Base-by-base conservation (phyloP, 1,284 basidiomycete species). In the Lentinus polychrous region DNA sequence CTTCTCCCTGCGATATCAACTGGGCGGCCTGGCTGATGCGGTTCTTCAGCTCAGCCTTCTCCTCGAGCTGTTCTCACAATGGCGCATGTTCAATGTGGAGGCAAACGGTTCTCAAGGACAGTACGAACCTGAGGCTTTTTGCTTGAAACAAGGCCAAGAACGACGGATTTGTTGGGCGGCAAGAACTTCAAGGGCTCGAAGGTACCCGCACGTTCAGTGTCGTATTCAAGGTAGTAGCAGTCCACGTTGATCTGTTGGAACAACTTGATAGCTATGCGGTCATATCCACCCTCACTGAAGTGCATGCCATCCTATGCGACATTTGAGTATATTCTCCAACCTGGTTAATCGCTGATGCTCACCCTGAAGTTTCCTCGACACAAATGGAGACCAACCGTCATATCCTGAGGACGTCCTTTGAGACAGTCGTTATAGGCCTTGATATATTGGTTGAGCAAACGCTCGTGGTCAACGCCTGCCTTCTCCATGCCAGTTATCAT, bases 351-450 rank as follows among this genome's bases (percentile, higher is more conserved):
- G 18, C 12, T 15, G 40, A n/a, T 20, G 32, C 14, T 23, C 37
- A 76, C 77, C 65, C 70, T 81, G 71, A 81, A 90, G 69, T 91
- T 91, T 18, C 87, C 86, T 46, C 88, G 75, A 65, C 87, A 91
- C 55, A 89, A 75, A 62, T 92, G 89, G 24, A 91, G 65, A 8
- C 85, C 79, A 24, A 84, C 67, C 35, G 67, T 76, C 69, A 92
- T 74, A 66, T 90, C 86, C 32, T 57, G 56, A 1, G 84, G 83
- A 36, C 78, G 75, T 45, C 68, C 71, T 49, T 71, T 64, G 11
- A 88, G 71, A 52, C 76, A 79, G 39, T 81, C 70, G 64, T 88
- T 88, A 71, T 86, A 84, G 45, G 82, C 71, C 43, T 73, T 72
- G 57, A 87, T 81, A 63, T 89, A 91, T 1, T 75, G 75, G 52